Evolutionary conservation across 768 basidiomycete species (phyloP).

Genomic region (Trametes meyenii): DNA sequence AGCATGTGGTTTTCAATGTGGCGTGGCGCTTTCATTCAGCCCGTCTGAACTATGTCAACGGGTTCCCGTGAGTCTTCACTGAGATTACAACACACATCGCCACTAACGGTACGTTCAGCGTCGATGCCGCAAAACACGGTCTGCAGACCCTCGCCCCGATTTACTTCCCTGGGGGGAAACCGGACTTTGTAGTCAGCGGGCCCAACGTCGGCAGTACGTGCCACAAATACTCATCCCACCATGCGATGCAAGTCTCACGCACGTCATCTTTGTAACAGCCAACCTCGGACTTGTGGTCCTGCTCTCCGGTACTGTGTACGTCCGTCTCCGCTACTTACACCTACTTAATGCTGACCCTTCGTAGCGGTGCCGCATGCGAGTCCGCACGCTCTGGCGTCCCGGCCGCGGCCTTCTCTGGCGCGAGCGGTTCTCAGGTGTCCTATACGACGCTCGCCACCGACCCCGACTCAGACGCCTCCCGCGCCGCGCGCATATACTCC

Average conservation of each 20-base stretch:
- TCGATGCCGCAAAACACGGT: slow-evolving; percentile 39
- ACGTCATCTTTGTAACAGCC: neutral
- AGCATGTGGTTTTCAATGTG: neutral
- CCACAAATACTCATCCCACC: neutral
- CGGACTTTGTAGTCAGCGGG: slow-evolving; percentile 51
- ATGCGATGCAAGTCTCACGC: neutral
- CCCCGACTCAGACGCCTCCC: slow-evolving; percentile 38
- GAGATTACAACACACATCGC: neutral
- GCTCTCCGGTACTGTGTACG: slow-evolving; percentile 36
- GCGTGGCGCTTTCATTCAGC: slow-evolving; percentile 18
- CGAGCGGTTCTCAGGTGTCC: slow-evolving; percentile 46
- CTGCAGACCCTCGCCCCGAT: slow-evolving; percentile 49
- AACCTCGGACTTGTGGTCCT: slow-evolving; percentile 29
- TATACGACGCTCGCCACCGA: slow-evolving; percentile 50
- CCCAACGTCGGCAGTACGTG: slow-evolving; percentile 39
- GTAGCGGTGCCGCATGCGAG: slow-evolving; percentile 52
- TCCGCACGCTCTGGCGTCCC: slow-evolving; percentile 53
- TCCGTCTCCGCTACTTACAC: neutral
- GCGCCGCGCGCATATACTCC: slow-evolving; percentile 47
- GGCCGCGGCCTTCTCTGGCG: slow-evolving; percentile 51
- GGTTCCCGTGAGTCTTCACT: slow-evolving; percentile 33
- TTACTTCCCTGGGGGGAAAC: slow-evolving; percentile 38
- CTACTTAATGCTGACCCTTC: neutral
- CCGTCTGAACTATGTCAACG: slow-evolving; percentile 40
- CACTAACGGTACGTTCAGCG: slow-evolving; percentile 15